These are phyloP conservation scores for Tylopilus rubrobrunneus DNA, from an alignment of 768 basidiomycete genomes.

Conservation along the genomic window DNA sequence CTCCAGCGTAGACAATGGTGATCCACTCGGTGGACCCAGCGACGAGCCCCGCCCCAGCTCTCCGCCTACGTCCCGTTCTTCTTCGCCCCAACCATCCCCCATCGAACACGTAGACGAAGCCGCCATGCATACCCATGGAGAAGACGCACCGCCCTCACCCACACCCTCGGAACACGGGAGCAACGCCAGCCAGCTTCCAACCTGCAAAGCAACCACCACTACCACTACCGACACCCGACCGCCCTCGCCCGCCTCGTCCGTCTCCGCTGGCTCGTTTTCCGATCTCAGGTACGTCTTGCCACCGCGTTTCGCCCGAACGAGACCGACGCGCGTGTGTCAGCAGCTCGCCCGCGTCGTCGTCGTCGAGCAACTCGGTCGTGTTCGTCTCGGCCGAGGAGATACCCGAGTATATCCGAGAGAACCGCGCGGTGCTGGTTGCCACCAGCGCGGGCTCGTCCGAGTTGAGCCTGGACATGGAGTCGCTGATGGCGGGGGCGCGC, in stretches of 20 bases:
- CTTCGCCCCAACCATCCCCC: neutral
- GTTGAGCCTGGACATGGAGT: slow-evolving; percentile 7
- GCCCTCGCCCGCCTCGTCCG: slow-evolving; percentile 12
- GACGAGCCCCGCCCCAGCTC: neutral
- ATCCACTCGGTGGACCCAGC: neutral
- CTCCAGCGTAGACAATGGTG: neutral
- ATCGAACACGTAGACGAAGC: neutral
- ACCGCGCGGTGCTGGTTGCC: slow-evolving; percentile 28
- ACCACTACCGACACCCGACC: slow-evolving; percentile 4
- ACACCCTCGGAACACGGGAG: slow-evolving; percentile 30
- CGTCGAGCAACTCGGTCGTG: slow-evolving; percentile 25
- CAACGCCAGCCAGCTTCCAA: neutral
- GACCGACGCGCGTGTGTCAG: too few species aligned
- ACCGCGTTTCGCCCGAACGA: too few species aligned
- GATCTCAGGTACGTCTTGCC: slow-evolving; percentile 14
- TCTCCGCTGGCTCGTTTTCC: slow-evolving; percentile 9
- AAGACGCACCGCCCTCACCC: slow-evolving; percentile 17
- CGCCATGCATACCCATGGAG: neutral
- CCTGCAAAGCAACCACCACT: slow-evolving; percentile 3
- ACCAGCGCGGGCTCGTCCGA: slow-evolving; percentile 23
- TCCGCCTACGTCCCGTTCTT: neutral
- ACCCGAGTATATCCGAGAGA: slow-evolving; percentile 29
- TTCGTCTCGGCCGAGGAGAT: slow-evolving; percentile 29
- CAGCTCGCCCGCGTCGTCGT: neutral
- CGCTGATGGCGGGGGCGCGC: slow-evolving; percentile 1